Conservation (phyloP, 371 early-diverging fungal genomes). For the Sporodiniella umbellata region DNA sequence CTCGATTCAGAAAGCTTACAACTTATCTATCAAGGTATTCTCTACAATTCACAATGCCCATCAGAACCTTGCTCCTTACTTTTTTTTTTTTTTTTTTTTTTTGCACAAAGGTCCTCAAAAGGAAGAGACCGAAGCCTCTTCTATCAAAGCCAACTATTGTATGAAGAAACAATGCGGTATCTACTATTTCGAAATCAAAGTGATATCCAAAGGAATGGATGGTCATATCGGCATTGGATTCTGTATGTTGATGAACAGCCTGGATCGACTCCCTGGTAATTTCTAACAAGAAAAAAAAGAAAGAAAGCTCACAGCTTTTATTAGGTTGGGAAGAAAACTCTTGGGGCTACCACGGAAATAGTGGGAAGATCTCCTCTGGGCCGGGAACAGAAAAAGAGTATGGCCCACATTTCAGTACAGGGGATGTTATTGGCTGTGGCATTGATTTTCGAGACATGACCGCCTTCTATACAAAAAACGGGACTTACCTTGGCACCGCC, state of each 20-base stretch:
- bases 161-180: slow-evolving; percentile 84
- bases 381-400: slow-evolving; percentile 77
- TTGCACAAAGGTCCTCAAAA: slow-evolving; percentile 64
- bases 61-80: too few relatives aligned
- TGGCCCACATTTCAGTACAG: slow-evolving; percentile 88
- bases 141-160: slow-evolving; percentile 76
- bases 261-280: slow-evolving; percentile 79
- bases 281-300: not conserved
- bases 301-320: not conserved
- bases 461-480: slow-evolving; percentile 91
- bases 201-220: slow-evolving; percentile 82
- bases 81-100: not conserved
- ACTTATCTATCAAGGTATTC: slow-evolving; percentile 55
- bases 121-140: slow-evolving; percentile 76
- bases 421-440: slow-evolving; percentile 91
- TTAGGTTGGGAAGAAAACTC: slow-evolving; percentile 77
- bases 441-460: slow-evolving; percentile 76
- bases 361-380: slow-evolving; percentile 81
- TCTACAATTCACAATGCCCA: too few relatives aligned
- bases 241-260: slow-evolving; percentile 47
- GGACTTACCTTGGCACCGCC: slow-evolving; percentile 67
- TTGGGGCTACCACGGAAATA: slow-evolving; percentile 92
- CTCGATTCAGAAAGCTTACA: slow-evolving; percentile 43
- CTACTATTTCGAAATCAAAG: slow-evolving; percentile 84
- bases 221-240: slow-evolving; percentile 93